phyloP scores from a whole-genome alignment of 2,329 filamentous ascomycete species.

The Aspergillus glaucus region DNA sequence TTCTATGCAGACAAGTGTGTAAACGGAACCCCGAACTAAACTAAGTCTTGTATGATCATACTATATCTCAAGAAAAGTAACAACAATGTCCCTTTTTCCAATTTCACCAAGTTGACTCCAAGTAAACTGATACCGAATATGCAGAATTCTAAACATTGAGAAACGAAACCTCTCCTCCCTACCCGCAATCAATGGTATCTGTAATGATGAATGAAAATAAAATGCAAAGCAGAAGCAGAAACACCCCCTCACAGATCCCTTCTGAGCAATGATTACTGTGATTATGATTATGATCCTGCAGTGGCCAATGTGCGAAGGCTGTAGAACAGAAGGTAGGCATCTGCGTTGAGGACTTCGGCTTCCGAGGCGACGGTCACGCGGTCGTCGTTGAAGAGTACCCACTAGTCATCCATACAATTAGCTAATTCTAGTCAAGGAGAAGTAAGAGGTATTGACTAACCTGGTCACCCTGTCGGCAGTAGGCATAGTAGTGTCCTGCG shows the following conservation, averaged over 20 bases:
- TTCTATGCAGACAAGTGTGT: no score
- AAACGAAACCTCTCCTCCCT: neutral
- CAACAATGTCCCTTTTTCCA: neutral
- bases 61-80: neutral
- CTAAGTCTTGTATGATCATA: neutral
- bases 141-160: no score
- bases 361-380: constrained; percentile 79
- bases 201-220: neutral
- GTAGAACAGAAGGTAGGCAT: constrained; percentile 90
- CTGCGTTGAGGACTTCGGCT: constrained; percentile 75
- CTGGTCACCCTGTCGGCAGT: constrained; percentile 72
- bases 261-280: neutral
- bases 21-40: no score
- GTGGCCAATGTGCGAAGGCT: constrained; percentile 29
- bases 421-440: neutral
- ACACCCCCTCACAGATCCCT: neutral
- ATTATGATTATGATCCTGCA: neutral
- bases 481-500: constrained; percentile 87
- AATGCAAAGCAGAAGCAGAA: neutral
- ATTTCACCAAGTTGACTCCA: neutral
- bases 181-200: neutral
- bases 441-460: constrained; percentile 31
- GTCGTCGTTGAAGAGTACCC: constrained; percentile 95
- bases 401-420: constrained; percentile 44
- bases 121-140: neutral